These are phyloP conservation scores for Alloascoidea hylecoeti DNA, from an alignment of 805 yeast species.

Conservation along the genomic window DNA sequence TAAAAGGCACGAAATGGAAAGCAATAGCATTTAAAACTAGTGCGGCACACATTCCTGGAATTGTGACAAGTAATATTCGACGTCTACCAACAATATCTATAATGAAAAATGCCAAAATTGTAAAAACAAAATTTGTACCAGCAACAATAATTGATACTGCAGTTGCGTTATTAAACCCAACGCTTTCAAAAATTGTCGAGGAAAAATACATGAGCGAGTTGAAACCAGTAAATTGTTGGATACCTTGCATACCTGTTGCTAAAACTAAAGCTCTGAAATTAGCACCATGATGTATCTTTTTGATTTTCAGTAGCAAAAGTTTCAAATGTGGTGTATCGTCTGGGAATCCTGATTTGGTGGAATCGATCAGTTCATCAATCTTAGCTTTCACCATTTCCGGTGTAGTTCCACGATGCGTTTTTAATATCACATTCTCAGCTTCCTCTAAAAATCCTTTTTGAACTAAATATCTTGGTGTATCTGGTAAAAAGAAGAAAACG, in stretches of 20 bases:
- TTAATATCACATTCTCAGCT: constrained; percentile 54
- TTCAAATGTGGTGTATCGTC: constrained; percentile 4
- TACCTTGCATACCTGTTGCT: constrained; percentile 89
- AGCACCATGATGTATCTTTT: constrained; percentile 28
- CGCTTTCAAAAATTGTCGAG: constrained; percentile 80
- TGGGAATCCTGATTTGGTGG: no score
- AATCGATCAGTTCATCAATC: constrained; percentile 47
- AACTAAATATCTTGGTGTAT: constrained; percentile 85
- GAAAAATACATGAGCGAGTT: constrained; percentile 94
- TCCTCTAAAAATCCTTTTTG: constrained; percentile 48
- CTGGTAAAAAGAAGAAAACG: constrained; percentile 79
- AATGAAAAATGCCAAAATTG: constrained; percentile 71
- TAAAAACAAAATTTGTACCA: constrained; percentile 86
- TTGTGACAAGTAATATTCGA: constrained; percentile 57
- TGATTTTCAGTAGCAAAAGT: constrained; percentile 18
- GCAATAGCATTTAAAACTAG: constrained; percentile 77
- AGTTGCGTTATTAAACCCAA: constrained; percentile 82
- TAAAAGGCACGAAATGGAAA: constrained; percentile 70
- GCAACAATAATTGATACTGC: constrained; percentile 91
- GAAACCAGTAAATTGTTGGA: constrained; percentile 95
- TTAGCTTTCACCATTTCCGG: constrained; percentile 51
- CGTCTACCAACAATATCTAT: constrained; percentile 88
- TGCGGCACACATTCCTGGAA: constrained; percentile 75
- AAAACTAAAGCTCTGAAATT: constrained; percentile 81
- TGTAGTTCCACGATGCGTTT: constrained; percentile 48